phyloP scores from a whole-genome alignment of 2,329 filamentous ascomycete species.

The Hypoxylon sp. region DNA sequence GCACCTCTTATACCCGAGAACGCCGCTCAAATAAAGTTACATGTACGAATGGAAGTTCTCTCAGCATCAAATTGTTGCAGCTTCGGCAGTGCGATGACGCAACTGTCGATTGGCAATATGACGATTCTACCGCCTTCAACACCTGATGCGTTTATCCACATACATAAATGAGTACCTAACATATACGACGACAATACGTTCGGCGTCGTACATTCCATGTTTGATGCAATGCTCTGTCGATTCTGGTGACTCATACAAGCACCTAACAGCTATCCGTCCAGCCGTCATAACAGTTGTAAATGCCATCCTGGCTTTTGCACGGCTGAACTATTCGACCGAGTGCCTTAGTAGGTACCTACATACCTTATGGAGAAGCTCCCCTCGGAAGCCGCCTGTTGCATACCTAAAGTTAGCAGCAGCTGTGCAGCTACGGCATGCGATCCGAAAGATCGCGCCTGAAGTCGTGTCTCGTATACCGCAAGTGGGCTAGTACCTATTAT shows the following conservation, averaged over 20 bases:
- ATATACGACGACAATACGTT: background rate
- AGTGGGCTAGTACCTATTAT: background rate
- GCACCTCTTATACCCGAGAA: background rate
- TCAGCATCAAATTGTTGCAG: background rate
- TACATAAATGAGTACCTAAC: background rate
- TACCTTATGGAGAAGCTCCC: background rate
- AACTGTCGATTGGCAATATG: background rate
- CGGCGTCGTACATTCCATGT: background rate
- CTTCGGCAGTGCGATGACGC: conserved; percentile 1
- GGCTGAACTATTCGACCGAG: conserved; percentile 3
- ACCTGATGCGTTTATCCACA: no score
- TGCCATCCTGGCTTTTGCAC: background rate
- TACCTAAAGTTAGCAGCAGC: conserved; percentile 16
- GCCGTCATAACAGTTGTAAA: background rate
- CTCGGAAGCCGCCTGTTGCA: background rate
- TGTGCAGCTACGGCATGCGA: conserved; percentile 4
- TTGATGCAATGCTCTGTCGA: background rate
- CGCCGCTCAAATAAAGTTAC: conserved; percentile 8
- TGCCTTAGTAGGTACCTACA: background rate
- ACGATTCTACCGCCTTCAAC: background rate
- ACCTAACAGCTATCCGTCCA: background rate
- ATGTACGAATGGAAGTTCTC: background rate
- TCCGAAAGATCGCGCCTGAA: no score
- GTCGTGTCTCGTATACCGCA: background rate
- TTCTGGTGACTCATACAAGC: background rate